Evolutionary conservation across 208 protist species (phyloP), one percentile per base, ranked within the genome.

Genomic region (Borovskyia barvae): DNA sequence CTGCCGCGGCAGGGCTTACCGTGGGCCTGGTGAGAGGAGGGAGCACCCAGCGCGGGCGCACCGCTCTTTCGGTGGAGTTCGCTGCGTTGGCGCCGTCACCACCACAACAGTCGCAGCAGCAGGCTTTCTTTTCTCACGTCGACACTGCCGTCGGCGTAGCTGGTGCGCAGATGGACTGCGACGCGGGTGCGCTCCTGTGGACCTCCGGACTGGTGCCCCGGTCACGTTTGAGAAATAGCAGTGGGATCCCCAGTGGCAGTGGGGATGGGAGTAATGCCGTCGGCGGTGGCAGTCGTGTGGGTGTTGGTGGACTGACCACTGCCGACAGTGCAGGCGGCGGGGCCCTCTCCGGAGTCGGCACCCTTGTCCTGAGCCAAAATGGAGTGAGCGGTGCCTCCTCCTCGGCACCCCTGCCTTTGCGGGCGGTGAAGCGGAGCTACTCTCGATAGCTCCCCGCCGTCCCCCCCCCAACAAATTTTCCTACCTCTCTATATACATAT

Each of bases 391-490:
- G n/a, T n/a, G n/a, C n/a, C n/a, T n/a, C n/a, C n/a, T n/a, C 7
- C 36, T 42, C 26, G 20, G 9, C 25, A 15, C 2, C 36, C 8
- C 14, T 39, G 22, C 2, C 35, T 4, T 20, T 15, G 36, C 37
- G 36, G 29, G 39, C 62, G 0, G 2, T 36, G 15, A 68, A 68
- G 62, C 62, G 62, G 2, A 68, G 62, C 46, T 59, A 35, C 43
- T 68, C 62, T 6, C 50, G 52, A 26, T 68, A n/a, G n/a, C n/a
- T n/a, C n/a, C n/a, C n/a, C n/a, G n/a, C n/a, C n/a, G n/a, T n/a
- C n/a, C n/a, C n/a, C n/a, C n/a, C n/a, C n/a, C n/a, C n/a, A n/a
- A n/a, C n/a, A n/a, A n/a, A n/a, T n/a, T n/a, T n/a, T n/a, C n/a
- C n/a, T n/a, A n/a, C n/a, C n/a, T n/a, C n/a, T n/a, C n/a, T 37